Percentiles rank a stretch among this genome's conserved stretches.
Conservation (phyloP, 192 early-diverging fungal species). For the Backusella westeae region DNA sequence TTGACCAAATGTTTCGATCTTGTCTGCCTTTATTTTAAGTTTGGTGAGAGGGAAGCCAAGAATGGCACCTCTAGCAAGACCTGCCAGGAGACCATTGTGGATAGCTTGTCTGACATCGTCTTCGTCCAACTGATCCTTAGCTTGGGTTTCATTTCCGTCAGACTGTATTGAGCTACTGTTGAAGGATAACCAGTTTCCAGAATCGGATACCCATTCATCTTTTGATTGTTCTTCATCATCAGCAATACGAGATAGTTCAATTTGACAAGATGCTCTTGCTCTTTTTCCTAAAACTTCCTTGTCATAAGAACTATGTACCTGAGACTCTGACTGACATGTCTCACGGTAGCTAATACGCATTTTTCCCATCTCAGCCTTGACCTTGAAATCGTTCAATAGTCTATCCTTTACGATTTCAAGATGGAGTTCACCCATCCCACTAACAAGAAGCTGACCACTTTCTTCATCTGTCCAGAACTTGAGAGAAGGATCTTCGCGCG, state of each 20-base stretch:
- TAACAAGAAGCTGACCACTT: conserved; percentile 83
- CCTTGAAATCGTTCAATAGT: conserved; percentile 75
- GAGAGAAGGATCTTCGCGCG: conserved; percentile 88
- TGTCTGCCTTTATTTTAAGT: conserved; percentile 49
- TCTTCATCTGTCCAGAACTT: conserved; percentile 71
- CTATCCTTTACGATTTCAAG: conserved; percentile 87
- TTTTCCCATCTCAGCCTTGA: conserved; percentile 77
- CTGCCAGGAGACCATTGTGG: conserved; percentile 62
- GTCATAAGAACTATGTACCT: conserved; percentile 54
- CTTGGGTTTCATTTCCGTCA: background rate
- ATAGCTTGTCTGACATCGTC: conserved; percentile 50
- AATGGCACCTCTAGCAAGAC: conserved; percentile 72
- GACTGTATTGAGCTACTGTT: conserved; percentile 20
- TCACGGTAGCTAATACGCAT: conserved; percentile 91
- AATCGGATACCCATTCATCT: conserved; percentile 29
- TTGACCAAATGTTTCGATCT: conserved; percentile 53
- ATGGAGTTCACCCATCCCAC: conserved; percentile 96
- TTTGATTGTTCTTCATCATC: conserved; percentile 29
- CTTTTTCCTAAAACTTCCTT: conserved; percentile 71
- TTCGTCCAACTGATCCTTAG: conserved; percentile 10
- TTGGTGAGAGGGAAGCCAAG: conserved; percentile 76
- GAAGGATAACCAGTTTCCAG: conserved; percentile 39
- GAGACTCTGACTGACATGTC: conserved; percentile 44
- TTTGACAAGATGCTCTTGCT: conserved; percentile 51
- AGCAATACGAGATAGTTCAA: conserved; percentile 51